phyloP scores from a whole-genome alignment of 169 alveolate species.

The Babesia ovata region DNA sequence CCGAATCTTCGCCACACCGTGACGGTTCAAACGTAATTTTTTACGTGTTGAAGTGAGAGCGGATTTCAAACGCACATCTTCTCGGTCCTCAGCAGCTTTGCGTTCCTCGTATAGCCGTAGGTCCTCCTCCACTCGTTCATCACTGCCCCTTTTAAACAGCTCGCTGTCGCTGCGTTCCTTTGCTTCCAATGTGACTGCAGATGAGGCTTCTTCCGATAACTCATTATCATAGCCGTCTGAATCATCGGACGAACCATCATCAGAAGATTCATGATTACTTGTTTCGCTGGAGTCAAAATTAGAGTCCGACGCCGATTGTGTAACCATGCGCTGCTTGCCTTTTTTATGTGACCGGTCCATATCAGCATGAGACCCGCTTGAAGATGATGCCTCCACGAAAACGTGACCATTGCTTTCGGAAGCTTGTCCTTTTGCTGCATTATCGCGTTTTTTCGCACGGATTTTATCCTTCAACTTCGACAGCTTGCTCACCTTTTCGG shows the following conservation, averaged over 20 bases:
- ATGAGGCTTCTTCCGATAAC: background rate
- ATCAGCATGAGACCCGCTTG: background rate
- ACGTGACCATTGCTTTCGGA: background rate
- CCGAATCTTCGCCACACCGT: slow-evolving; percentile 64
- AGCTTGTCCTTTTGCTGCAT: background rate
- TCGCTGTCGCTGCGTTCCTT: background rate
- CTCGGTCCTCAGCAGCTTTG: slow-evolving; percentile 17
- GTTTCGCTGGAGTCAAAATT: background rate
- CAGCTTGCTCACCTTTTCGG: slow-evolving; percentile 33
- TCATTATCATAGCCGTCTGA: background rate
- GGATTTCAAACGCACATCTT: slow-evolving; percentile 33
- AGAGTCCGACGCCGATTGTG: background rate
- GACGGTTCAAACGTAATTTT: slow-evolving; percentile 54
- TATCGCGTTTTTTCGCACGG: slow-evolving; percentile 4
- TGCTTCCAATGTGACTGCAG: background rate
- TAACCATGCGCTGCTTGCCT: background rate
- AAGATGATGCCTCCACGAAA: background rate
- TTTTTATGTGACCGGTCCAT: background rate
- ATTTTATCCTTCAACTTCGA: slow-evolving; percentile 63
- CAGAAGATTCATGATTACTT: background rate
- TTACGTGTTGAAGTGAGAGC: slow-evolving; percentile 44
- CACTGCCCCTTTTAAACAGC: slow-evolving; percentile 8
- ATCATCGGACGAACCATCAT: background rate
- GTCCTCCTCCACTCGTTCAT: slow-evolving; percentile 44
- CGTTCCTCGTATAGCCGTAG: slow-evolving; percentile 13